These are phyloP conservation scores for Nicotiana attenuata DNA, from an alignment of 257 asterid species.

Conservation along the genomic window DNA sequence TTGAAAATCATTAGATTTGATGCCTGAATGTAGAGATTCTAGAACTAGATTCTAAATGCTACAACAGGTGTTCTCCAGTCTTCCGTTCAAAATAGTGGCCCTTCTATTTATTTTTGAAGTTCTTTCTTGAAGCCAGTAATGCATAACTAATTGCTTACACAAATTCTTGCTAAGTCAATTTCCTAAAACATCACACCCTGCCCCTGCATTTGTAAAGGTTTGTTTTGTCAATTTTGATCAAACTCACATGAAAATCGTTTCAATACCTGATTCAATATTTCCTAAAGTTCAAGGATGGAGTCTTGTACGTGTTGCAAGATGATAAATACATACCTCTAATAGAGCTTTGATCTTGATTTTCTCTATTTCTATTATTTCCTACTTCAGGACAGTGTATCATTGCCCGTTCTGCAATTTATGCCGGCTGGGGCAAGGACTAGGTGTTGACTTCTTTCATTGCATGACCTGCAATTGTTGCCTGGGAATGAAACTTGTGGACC, in stretches of 20 bases:
- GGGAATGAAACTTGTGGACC: constrained; percentile 67
- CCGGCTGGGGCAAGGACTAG: constrained; percentile 93
- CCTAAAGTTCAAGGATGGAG: background rate
- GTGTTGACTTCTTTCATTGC: constrained; percentile 88
- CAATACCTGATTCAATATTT: background rate
- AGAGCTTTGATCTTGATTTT: constrained; percentile 6
- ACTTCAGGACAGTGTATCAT: constrained; percentile 79
- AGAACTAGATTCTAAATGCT: no score
- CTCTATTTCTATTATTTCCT: constrained; percentile 1
- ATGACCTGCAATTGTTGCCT: constrained; percentile 97
- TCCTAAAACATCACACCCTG: background rate
- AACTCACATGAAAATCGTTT: background rate
- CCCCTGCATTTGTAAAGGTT: background rate
- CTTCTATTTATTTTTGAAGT: no score
- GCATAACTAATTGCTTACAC: no score
- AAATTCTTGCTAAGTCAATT: background rate
- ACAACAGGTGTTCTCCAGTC: no score
- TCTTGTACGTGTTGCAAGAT: background rate
- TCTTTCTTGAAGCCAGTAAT: no score
- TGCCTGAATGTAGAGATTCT: no score
- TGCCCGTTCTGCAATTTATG: constrained; percentile 97
- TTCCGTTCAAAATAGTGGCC: no score
- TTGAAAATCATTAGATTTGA: no score
- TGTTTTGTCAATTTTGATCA: background rate
- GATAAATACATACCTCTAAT: background rate